These are phyloP conservation scores for Colletotrichum sp. DNA, from an alignment of 2,329 filamentous ascomycete species.

Conservation along the genomic window DNA sequence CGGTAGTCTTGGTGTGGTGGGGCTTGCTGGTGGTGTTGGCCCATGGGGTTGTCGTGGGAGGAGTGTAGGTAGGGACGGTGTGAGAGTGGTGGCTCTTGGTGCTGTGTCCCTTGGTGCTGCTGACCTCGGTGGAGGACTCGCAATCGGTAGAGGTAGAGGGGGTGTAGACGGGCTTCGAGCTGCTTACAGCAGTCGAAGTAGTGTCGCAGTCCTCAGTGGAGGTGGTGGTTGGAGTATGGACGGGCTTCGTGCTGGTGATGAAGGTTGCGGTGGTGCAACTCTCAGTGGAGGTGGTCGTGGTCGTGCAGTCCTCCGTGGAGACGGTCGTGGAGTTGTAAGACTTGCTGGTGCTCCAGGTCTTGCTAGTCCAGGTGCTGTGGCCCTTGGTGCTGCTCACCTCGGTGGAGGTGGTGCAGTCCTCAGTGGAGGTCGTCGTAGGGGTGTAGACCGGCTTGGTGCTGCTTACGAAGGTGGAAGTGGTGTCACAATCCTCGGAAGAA, in stretches of 20 bases:
- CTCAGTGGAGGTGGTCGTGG: not conserved
- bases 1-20: not conserved
- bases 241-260: not conserved
- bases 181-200: not conserved
- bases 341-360: not conserved
- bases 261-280: not conserved
- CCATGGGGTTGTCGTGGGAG: not conserved
- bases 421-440: not conserved
- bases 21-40: not conserved
- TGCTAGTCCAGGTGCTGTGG: not conserved
- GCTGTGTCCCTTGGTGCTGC: not conserved
- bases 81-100: not conserved
- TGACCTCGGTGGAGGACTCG: not conserved
- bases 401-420: not conserved
- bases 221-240: not conserved
- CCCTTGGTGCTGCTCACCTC: not conserved
- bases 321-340: not conserved
- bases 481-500: not conserved
- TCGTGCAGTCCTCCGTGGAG: not conserved
- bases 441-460: not conserved
- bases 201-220: not conserved
- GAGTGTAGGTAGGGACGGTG: slow-evolving; percentile 6
- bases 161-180: not conserved
- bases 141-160: not conserved
- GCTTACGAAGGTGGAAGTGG: not conserved